phyloP scores from a whole-genome alignment of 2,329 filamentous ascomycete genomes.

The Penicillium sp. region DNA sequence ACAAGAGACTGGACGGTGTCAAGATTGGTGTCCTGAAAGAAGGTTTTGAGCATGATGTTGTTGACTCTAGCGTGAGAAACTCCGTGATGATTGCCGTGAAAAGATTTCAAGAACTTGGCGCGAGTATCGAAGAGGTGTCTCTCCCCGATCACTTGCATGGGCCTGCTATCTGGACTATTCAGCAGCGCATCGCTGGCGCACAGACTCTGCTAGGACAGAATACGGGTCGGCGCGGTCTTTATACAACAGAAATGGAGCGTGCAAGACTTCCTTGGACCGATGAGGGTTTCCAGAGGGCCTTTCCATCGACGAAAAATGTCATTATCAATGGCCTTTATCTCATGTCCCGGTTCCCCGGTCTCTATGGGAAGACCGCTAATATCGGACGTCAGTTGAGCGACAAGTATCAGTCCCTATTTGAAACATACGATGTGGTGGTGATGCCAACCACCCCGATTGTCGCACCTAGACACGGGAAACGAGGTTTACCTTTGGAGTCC shows the following conservation, averaged over 20 bases:
- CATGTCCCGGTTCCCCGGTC: conserved; percentile 38
- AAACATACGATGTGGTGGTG: conserved; percentile 41
- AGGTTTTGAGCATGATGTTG: conserved; percentile 42
- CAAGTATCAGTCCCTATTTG: conserved; percentile 42
- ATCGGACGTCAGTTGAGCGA: conserved; percentile 40
- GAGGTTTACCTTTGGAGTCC: conserved; percentile 26
- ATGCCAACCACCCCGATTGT: conserved; percentile 40
- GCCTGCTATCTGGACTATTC: conserved; percentile 50
- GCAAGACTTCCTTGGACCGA: conserved; percentile 49
- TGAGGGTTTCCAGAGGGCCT: conserved; percentile 50
- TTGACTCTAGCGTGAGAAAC: conserved; percentile 42
- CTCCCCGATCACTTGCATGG: conserved; percentile 49
- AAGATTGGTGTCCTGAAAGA: conserved; percentile 47
- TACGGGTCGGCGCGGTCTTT: conserved; percentile 49
- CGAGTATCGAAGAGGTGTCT: conserved; percentile 51
- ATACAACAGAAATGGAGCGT: conserved; percentile 52
- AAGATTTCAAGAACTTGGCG: conserved; percentile 48
- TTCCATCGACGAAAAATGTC: conserved; percentile 45
- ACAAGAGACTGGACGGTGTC: conserved; percentile 18
- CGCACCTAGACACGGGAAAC: conserved; percentile 24
- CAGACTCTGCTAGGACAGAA: conserved; percentile 45
- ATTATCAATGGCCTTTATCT: conserved; percentile 44
- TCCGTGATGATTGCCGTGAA: conserved; percentile 45
- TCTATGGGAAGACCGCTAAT: conserved; percentile 45
- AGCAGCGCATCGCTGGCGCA: conserved; percentile 42